Percentiles rank a stretch among this genome's conserved stretches.
Evolutionary conservation across 148 eudicot species (phyloP).

Genomic region (Vaccinium darrowii): DNA sequence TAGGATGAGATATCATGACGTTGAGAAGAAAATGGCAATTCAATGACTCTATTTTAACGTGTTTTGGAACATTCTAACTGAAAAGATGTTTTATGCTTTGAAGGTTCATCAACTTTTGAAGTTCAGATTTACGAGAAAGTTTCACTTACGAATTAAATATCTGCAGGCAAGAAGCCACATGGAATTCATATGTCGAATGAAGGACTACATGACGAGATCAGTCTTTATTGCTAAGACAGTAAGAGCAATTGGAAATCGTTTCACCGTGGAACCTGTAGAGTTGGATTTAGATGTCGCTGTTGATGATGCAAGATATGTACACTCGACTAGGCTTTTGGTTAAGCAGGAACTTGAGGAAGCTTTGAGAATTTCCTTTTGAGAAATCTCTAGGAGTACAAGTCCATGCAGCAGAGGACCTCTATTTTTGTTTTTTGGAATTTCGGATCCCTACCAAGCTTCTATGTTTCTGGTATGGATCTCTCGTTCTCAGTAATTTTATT

Average conservation of each 20-base stretch:
- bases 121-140: not conserved
- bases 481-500: not conserved
- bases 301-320: slow-evolving; percentile 35
- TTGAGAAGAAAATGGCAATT: not conserved
- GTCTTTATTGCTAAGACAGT: slow-evolving; percentile 57
- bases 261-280: slow-evolving; percentile 38
- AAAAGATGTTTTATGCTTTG: not conserved
- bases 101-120: slow-evolving; percentile 1
- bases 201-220: slow-evolving; percentile 61
- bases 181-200: slow-evolving; percentile 79
- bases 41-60: not conserved
- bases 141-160: not conserved
- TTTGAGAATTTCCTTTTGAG: not conserved
- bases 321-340: slow-evolving; percentile 51
- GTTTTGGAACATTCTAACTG: not conserved
- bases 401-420: not conserved
- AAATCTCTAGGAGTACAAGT: not conserved
- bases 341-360: slow-evolving; percentile 50
- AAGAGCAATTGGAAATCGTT: slow-evolving; percentile 48
- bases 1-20: not conserved
- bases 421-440: not conserved
- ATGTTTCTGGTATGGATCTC: not conserved
- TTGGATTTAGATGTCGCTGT: slow-evolving; percentile 32
- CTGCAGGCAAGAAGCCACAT: slow-evolving; percentile 70
- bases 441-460: not conserved